phyloP scores from a whole-genome alignment of 164 flowering plant species.

The Paratinospora sagittata region DNA sequence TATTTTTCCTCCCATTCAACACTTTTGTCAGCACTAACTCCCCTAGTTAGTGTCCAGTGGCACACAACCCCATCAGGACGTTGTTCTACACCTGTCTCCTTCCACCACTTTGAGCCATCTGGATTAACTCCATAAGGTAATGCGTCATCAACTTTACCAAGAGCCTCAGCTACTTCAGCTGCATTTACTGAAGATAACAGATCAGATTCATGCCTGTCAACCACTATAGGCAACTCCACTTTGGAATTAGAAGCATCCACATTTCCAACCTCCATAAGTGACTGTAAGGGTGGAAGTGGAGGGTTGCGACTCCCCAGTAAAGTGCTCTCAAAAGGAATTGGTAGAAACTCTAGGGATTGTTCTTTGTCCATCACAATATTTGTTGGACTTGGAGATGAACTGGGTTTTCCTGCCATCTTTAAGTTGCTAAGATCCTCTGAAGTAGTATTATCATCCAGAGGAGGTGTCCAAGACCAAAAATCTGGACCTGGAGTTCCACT shows the following conservation, averaged over 20 bases:
- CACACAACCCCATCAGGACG: constrained; percentile 88
- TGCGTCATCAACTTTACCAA: constrained; percentile 30
- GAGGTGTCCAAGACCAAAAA: constrained; percentile 97
- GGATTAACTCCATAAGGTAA: constrained; percentile 40
- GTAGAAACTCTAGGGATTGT: constrained; percentile 32
- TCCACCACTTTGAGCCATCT: constrained; percentile 96
- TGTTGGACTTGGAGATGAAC: constrained; percentile 21
- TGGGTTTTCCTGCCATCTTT: constrained; percentile 21
- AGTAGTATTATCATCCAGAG: constrained; percentile 24
- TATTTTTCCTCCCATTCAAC: constrained; percentile 92
- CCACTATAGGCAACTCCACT: constrained; percentile 25
- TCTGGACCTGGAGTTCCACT: constrained; percentile 77
- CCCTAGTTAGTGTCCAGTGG: constrained; percentile 87
- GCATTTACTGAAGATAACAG: constrained; percentile 54
- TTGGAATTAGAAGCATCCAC: constrained; percentile 23
- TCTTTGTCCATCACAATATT: constrained; percentile 60
- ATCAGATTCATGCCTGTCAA: constrained; percentile 39
- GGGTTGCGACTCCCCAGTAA: constrained; percentile 27
- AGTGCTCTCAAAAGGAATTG: constrained; percentile 68
- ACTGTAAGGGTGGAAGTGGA: constrained; percentile 75
- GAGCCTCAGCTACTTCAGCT: constrained; percentile 68
- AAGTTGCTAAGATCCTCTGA: constrained; percentile 17
- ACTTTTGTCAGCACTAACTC: constrained; percentile 67
- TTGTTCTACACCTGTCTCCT: constrained; percentile 70
- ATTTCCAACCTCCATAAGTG: constrained; percentile 47